These are phyloP conservation scores for Isabelozyma pseudorhagii DNA, from an alignment of 805 yeast species.

Conservation along the genomic window DNA sequence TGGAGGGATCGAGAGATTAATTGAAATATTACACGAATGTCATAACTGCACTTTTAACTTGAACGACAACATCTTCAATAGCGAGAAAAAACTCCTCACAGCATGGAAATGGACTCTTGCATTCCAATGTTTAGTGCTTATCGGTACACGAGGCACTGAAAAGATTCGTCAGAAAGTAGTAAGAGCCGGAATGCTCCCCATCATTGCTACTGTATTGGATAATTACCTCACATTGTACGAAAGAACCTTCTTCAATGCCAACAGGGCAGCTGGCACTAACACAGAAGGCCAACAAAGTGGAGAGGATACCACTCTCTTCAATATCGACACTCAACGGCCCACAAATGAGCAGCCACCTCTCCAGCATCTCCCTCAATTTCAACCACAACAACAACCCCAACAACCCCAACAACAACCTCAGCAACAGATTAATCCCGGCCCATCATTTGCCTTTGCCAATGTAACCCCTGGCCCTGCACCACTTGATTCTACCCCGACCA, in stretches of 20 bases:
- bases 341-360: not conserved
- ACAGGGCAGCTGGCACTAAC: conserved; percentile 3
- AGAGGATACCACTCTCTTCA: not conserved
- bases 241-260: conserved; percentile 32
- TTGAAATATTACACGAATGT: conserved; percentile 82
- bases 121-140: conserved; percentile 84
- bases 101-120: conserved; percentile 98
- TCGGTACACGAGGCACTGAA: conserved; percentile 93
- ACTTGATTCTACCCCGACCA: not conserved
- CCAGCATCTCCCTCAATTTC: not conserved
- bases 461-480: not conserved
- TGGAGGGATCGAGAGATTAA: conserved; percentile 89
- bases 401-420: not conserved
- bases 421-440: not conserved
- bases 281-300: conserved; percentile 3
- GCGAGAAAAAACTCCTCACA: conserved; percentile 51
- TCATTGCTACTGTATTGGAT: conserved; percentile 87
- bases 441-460: not conserved
- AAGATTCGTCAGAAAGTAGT: conserved; percentile 80
- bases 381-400: not conserved
- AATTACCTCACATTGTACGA: conserved; percentile 60
- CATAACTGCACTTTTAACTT: conserved; percentile 35
- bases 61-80: conserved; percentile 29
- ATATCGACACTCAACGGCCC: not conserved
- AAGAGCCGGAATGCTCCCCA: conserved; percentile 87